Conservation (phyloP, 2,329 filamentous ascomycete species). For the Nemania serpens region DNA sequence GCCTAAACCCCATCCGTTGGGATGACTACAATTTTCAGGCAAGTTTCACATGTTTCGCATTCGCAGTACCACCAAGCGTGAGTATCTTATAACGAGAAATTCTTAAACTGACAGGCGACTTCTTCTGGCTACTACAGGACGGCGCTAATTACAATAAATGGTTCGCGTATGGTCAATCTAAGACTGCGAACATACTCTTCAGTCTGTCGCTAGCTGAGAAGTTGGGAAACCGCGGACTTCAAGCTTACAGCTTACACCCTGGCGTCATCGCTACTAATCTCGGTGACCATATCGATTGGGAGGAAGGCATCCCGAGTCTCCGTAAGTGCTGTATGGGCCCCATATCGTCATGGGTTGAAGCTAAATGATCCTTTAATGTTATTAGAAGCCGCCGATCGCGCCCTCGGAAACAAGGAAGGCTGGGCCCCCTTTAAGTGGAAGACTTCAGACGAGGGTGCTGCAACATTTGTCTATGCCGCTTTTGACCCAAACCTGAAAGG, state of each 20-base stretch:
- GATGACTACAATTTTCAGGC: neutral
- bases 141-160: neutral
- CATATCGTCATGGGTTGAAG: neutral
- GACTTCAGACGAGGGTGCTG: neutral
- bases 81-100: neutral
- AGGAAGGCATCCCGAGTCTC: neutral
- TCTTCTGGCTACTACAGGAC: neutral
- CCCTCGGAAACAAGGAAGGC: neutral
- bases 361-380: neutral
- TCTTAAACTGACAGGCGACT: neutral
- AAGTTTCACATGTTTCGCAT: neutral
- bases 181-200: neutral
- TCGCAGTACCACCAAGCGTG: neutral
- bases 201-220: neutral
- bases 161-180: neutral
- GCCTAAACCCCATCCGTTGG: neutral
- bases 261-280: neutral
- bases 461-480: neutral
- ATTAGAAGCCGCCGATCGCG: neutral
- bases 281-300: neutral
- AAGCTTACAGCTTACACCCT: neutral
- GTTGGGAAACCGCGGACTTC: neutral
- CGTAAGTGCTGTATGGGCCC: neutral
- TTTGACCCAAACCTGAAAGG: neutral
- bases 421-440: neutral